Evolutionary conservation across 2,329 filamentous ascomycete genomes (phyloP), one percentile per base, ranked within the genome.

Genomic region (Lomentospora prolificans): DNA sequence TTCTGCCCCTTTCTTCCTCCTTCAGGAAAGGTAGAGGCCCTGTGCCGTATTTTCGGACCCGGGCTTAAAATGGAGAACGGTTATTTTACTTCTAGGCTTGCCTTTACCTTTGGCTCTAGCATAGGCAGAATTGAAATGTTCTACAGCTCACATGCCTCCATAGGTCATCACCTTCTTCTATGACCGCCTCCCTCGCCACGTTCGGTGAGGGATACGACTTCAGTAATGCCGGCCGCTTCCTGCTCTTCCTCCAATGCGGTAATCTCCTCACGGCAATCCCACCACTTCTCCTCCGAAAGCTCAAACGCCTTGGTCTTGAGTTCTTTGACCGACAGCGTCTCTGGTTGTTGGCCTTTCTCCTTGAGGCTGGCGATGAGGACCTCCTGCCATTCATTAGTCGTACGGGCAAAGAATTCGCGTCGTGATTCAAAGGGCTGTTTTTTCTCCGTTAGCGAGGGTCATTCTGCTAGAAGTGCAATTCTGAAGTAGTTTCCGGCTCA

Each of bases 221-320:
- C 94, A 14, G 90, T 89, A 69, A 97, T 96, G 8, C 94, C 91
- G 31, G 90, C 89, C 51, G 88, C 91, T 70, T 96, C 92, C 74
- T 97, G 90, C 73, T 96, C 92, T 70, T 96, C 92, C 71, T 99
- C 94, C 65, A 97, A 71, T 5, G 84, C 87, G 55, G 85, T 87
- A 61, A 99, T 88, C 72, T 97, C 92, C 73, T 99, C 94, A 63
- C 94, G 81, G 67, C 87, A 90, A 75, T 96, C 94, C 94, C 94
- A 99, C 94, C 94, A 99, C 69, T 95, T 96, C 72, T 91, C 88
- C 70, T 99, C 94, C 41, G 91, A 91, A 60, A 90, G 79, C 66
- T 90, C 86, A 68, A 96, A 99, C 1, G 90, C 94, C 67, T 84
- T 85, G 64, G 91, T 87, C 69, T 95, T 90, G 64, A 97, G 84